Conservation (phyloP, 495 filamentous ascomycete species). For the Aspergillus panamensis region DNA sequence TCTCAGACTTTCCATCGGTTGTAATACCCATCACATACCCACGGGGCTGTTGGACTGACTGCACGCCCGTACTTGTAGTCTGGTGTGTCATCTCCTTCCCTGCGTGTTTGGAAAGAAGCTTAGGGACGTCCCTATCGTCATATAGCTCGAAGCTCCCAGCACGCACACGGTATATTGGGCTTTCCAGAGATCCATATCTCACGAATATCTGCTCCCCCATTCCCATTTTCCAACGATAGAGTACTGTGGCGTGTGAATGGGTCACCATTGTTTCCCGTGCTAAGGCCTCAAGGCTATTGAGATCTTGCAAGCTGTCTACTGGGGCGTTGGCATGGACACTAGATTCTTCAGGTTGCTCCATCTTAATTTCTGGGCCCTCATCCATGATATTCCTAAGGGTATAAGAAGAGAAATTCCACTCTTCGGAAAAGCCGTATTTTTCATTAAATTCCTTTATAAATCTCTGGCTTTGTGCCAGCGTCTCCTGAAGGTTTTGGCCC, state of each 20-base stretch:
- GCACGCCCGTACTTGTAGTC: background rate
- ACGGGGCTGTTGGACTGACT: background rate
- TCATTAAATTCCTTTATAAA: no score
- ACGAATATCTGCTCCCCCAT: slow-evolving; percentile 25
- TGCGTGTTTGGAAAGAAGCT: slow-evolving; percentile 10
- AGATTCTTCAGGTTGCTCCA: no score
- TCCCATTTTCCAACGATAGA: slow-evolving; percentile 38
- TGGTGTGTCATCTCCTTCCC: background rate
- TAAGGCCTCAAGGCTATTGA: no score
- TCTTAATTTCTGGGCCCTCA: no score
- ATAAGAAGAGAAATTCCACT: no score
- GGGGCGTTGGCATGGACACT: no score
- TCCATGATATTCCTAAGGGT: no score
- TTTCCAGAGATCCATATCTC: slow-evolving; percentile 14
- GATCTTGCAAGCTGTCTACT: no score
- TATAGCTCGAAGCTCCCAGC: slow-evolving; percentile 22
- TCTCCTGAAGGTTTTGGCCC: no score
- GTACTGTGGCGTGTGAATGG: slow-evolving; percentile 45
- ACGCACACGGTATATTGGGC: slow-evolving; percentile 22
- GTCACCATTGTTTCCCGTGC: no score
- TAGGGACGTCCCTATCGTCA: slow-evolving; percentile 9
- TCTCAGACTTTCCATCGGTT: slow-evolving; percentile 4
- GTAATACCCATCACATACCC: slow-evolving; percentile 17
- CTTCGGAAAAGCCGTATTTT: no score
- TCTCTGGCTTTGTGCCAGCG: no score